Base-by-base conservation (phyloP, 1,284 basidiomycete species). In the Microstroma glucosiphilum region DNA sequence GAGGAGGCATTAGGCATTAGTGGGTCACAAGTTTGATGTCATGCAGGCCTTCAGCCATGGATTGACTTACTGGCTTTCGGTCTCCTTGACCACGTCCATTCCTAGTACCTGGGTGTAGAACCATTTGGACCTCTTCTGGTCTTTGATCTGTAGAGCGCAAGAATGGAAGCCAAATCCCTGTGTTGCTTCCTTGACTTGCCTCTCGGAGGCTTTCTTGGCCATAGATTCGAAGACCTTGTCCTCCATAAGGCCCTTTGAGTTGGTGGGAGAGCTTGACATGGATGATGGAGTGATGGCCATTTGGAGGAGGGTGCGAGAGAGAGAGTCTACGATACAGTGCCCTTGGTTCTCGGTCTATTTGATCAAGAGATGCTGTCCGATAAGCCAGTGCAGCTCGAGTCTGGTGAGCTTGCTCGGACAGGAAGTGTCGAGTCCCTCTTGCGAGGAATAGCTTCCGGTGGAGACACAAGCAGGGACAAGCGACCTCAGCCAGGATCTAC, bases 21-120 rank as follows among this genome's bases (percentile, higher is more conserved):
- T 48, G 17, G 23, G 11, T 4, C 23, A 48, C 4, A 4, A 48
- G 42, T n/a, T 43, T n/a, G 42, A n/a, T n/a, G n/a, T n/a, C n/a
- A n/a, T n/a, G n/a, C n/a, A n/a, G n/a, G n/a, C n/a, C n/a, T n/a
- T 37, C 30, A 37, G 4, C 30, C 30, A 9, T 37, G n/a, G n/a
- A n/a, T 9, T 9, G 4, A 48, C 46, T 48, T 12, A 48, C 46
- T 26, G 21, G 13, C 19, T 54, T 13, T 54, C 51, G 21, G 51
- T 54, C 51, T 54, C 51, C 51, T 26, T 54, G 51, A 54, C 51
- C 17, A 54, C 51, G 21, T 54, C 51, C 51, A 54, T 54, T 13
- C 51, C 51, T 15, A 54, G 15, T 2, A 54, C 51, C 13, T 21
- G n/a, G 13, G 51, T 54, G 26, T 54, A 54, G 51, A 54, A 54